Percentiles rank a stretch among this genome's conserved stretches.
Evolutionary conservation across 2,329 filamentous ascomycete species (phyloP).

Genomic region (Fusarium redolens): DNA sequence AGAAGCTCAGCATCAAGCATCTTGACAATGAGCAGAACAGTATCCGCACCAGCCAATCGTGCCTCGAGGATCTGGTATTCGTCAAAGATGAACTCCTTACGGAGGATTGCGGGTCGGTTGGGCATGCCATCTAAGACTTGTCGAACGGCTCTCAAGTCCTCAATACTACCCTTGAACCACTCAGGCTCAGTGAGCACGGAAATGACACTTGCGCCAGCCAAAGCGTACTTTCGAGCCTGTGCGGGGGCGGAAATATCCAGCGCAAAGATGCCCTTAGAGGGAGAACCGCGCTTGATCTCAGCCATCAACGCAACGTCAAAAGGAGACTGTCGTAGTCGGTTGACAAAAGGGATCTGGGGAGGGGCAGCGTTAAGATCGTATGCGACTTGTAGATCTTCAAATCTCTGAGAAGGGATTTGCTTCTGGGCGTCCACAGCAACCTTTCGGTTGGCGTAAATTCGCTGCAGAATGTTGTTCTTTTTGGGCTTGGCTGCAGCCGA

Average conservation of each 20-base stretch:
- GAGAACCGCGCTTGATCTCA: conserved; percentile 96
- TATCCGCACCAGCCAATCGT: conserved; percentile 91
- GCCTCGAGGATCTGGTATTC: conserved; percentile 98
- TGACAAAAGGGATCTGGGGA: conserved; percentile 82
- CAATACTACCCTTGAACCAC: conserved; percentile 99
- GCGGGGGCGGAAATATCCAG: conserved; percentile 87
- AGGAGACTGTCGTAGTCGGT: conserved; percentile 81
- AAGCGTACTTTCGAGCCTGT: conserved; percentile 90
- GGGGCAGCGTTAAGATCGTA: conserved; percentile 88
- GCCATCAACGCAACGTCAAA: conserved; percentile 95
- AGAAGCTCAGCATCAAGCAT: conserved; percentile 87
- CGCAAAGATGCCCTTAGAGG: conserved; percentile 95
- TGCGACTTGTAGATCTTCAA: conserved; percentile 84
- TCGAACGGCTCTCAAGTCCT: conserved; percentile 88
- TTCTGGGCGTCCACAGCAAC: conserved; percentile 84
- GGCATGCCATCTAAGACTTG: conserved; percentile 91
- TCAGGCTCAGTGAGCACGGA: conserved; percentile 98
- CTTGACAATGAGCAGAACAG: conserved; percentile 95
- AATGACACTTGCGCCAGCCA: conserved; percentile 95
- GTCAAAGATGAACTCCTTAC: conserved; percentile 98
- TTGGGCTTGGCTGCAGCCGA: conserved; percentile 56
- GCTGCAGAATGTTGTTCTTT: conserved; percentile 87
- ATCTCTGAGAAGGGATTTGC: conserved; percentile 83
- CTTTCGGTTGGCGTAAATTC: conserved; percentile 87
- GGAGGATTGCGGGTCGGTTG: conserved; percentile 88